Evolutionary conservation across 108 stramenopile species (phyloP).

Genomic region (Nitzschia putrida): DNA sequence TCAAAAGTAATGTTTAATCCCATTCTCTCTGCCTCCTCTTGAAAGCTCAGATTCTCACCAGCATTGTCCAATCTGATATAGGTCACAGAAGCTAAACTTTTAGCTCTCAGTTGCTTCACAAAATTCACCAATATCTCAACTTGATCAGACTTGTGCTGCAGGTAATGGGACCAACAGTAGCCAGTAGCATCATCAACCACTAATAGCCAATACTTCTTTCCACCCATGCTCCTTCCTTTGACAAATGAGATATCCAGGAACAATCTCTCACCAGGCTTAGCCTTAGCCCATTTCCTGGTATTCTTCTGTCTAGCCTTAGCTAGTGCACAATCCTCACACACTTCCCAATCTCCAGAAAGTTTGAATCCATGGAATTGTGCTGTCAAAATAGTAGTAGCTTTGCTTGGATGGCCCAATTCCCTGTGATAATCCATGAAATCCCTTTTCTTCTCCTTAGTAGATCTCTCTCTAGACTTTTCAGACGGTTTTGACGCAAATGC

Average conservation of each 20-base stretch:
- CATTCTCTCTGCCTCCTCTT: neutral
- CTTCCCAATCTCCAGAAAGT: no score
- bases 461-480: no score
- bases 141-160: conserved; percentile 12
- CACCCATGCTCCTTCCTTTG: neutral
- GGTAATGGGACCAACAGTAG: conserved; percentile 5
- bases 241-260: conserved; percentile 10
- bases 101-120: neutral
- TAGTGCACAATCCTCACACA: no score
- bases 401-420: no score
- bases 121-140: neutral
- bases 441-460: no score
- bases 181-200: conserved; percentile 28
- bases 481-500: no score
- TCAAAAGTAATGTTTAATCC: conserved; percentile 19
- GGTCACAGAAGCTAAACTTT: neutral
- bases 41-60: conserved; percentile 27
- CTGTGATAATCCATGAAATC: no score
- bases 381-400: no score
- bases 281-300: no score
- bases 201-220: conserved; percentile 25
- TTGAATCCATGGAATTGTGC: no score
- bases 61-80: conserved; percentile 33
- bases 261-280: no score
- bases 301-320: no score